phyloP scores from a whole-genome alignment of 352 stramenopile species.

The Pythium folliculosum region DNA sequence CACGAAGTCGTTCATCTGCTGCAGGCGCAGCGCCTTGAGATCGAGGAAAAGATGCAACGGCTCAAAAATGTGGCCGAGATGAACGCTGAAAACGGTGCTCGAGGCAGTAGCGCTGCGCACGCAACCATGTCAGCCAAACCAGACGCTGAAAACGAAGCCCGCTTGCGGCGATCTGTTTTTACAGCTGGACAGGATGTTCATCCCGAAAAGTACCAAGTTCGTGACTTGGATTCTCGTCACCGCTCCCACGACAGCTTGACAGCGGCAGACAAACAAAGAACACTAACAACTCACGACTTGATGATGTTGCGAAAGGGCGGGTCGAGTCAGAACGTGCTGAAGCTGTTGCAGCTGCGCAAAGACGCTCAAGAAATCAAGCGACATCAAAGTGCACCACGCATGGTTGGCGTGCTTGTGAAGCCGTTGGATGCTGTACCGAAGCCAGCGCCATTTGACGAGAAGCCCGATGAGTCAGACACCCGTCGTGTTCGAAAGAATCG shows the following conservation, averaged over 20 bases:
- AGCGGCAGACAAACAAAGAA: background rate
- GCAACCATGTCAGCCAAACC: background rate
- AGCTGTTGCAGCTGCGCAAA: conserved; percentile 54
- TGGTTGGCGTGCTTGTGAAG: conserved; percentile 7
- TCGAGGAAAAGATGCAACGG: conserved; percentile 24
- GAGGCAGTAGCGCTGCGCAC: no score
- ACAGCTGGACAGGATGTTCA: background rate
- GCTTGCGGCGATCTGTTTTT: background rate
- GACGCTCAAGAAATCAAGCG: conserved; percentile 23
- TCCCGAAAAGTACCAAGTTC: background rate
- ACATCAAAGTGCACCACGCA: conserved; percentile 20
- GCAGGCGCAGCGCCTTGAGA: conserved; percentile 19
- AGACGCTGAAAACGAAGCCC: background rate
- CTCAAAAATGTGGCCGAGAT: background rate
- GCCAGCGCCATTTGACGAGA: background rate
- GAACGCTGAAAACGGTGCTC: no score
- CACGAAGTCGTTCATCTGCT: conserved; percentile 23
- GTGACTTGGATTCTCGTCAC: conserved; percentile 5
- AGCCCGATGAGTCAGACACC: background rate
- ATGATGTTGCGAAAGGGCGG: conserved; percentile 11
- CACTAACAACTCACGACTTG: background rate
- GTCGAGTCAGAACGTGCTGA: conserved; percentile 47
- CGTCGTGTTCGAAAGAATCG: background rate
- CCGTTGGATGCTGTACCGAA: background rate
- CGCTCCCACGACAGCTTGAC: background rate